Conservation (phyloP, 192 early-diverging fungal genomes). For the Umbelopsis vinacea region DNA sequence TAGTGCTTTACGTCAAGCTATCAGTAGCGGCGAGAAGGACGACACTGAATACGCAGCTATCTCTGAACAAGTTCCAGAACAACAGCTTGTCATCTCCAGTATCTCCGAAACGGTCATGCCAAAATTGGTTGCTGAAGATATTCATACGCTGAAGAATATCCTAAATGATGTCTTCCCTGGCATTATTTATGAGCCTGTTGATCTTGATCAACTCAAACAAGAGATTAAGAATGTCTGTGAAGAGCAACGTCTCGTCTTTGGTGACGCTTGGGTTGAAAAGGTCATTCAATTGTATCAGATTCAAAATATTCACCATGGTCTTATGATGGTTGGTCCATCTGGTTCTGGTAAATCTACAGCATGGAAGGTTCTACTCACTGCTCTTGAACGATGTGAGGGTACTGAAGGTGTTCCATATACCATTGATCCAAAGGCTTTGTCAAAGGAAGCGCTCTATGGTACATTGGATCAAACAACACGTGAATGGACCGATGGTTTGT, state of each 20-base stretch:
- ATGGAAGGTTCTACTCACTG: conserved; percentile 93
- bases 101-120: conserved; percentile 97
- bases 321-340: conserved; percentile 99
- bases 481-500: conserved; percentile 99
- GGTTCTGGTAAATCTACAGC: conserved; percentile 94
- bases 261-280: conserved; percentile 92
- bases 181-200: conserved; percentile 80
- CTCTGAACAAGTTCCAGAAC: conserved; percentile 77
- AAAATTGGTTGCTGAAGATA: conserved; percentile 98
- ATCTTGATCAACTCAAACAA: conserved; percentile 72
- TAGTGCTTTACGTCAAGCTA: conserved; percentile 48
- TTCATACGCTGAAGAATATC: conserved; percentile 82
- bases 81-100: conserved; percentile 94
- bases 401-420: conserved; percentile 91
- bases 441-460: conserved; percentile 97
- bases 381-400: conserved; percentile 86
- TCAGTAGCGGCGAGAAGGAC: conserved; percentile 42
- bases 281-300: conserved; percentile 98
- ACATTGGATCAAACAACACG: conserved; percentile 96
- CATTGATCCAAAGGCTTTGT: conserved; percentile 98
- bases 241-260: conserved; percentile 73
- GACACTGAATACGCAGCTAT: conserved; percentile 52
- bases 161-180: conserved; percentile 95
- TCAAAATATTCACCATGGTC: conserved; percentile 96
- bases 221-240: conserved; percentile 79